Percentiles rank a stretch among this genome's conserved stretches.
phyloP scores from a whole-genome alignment of 2,329 filamentous ascomycete species.

The Didymosphaeria variabile region DNA sequence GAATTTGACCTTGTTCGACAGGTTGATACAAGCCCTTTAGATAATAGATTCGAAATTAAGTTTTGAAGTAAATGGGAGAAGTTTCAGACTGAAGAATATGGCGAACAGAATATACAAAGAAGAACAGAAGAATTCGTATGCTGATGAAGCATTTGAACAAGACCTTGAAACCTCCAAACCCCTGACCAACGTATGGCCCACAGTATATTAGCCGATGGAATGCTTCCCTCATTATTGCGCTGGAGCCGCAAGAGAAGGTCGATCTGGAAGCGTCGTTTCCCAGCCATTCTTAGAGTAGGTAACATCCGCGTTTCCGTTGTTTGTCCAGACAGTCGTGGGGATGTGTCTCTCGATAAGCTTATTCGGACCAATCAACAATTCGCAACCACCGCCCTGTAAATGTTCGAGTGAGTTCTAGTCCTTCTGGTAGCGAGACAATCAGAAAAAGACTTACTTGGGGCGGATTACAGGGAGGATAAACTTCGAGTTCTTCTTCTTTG shows the following conservation, averaged over 20 bases:
- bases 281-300: not conserved
- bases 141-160: not conserved
- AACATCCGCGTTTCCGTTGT: slow-evolving; percentile 4
- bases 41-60: not conserved
- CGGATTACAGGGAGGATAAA: slow-evolving; percentile 2
- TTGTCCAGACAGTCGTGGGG: not conserved
- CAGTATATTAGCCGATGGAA: not conserved
- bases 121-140: not conserved
- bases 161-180: slow-evolving; percentile 1
- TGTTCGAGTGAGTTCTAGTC: not conserved
- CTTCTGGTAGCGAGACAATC: slow-evolving; percentile 1
- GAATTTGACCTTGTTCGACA: not conserved
- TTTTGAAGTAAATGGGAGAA: not conserved
- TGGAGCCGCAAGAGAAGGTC: not conserved
- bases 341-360: slow-evolving; percentile 1
- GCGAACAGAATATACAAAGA: not conserved
- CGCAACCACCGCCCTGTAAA: not conserved
- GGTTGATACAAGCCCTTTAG: not conserved
- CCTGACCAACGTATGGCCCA: not conserved
- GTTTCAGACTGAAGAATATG: not conserved
- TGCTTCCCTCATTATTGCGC: slow-evolving; percentile 1
- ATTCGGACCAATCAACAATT: not conserved
- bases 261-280: not conserved
- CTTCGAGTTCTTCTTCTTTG: not conserved
- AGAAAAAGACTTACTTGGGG: not conserved